These are phyloP conservation scores for Tuber indicum DNA, from an alignment of 495 filamentous ascomycete genomes.

Conservation along the genomic window DNA sequence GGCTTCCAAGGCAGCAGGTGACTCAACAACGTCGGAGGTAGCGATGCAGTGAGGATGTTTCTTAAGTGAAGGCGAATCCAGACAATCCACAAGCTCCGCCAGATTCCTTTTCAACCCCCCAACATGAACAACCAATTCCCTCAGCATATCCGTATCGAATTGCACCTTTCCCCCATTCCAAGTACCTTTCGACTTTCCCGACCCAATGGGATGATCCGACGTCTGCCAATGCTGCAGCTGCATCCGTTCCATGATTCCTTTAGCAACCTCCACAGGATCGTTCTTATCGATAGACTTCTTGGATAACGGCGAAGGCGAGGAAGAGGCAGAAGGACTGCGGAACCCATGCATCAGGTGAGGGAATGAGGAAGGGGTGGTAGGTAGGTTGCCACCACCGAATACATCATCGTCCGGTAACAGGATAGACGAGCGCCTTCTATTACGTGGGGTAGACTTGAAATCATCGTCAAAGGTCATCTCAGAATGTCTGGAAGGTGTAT, in stretches of 20 bases:
- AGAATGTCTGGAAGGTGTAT: constrained; percentile 39
- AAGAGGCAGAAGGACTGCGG: constrained; percentile 27
- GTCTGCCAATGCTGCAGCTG: constrained; percentile 34
- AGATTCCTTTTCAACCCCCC: constrained; percentile 31
- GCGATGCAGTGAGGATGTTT: not conserved
- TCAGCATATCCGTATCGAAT: constrained; percentile 41
- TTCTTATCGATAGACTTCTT: constrained; percentile 38
- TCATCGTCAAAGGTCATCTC: constrained; percentile 48
- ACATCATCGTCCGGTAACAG: constrained; percentile 60
- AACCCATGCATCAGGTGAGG: constrained; percentile 23
- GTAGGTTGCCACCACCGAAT: constrained; percentile 50
- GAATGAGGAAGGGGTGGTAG: constrained; percentile 28
- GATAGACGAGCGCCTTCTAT: constrained; percentile 52
- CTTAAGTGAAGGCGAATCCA: constrained; percentile 2
- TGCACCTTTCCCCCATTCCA: constrained; percentile 30
- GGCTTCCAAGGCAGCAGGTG: constrained; percentile 8
- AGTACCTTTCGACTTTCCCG: constrained; percentile 22
- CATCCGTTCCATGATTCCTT: constrained; percentile 40
- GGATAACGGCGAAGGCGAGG: constrained; percentile 36
- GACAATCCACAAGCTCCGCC: constrained; percentile 23
- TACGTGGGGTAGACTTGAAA: constrained; percentile 42
- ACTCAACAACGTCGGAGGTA: constrained; percentile 20
- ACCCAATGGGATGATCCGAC: constrained; percentile 18
- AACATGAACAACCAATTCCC: constrained; percentile 39
- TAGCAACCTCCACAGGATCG: constrained; percentile 39